phyloP scores from a whole-genome alignment of 169 alveolate species.

The Plasmodium ovale region DNA sequence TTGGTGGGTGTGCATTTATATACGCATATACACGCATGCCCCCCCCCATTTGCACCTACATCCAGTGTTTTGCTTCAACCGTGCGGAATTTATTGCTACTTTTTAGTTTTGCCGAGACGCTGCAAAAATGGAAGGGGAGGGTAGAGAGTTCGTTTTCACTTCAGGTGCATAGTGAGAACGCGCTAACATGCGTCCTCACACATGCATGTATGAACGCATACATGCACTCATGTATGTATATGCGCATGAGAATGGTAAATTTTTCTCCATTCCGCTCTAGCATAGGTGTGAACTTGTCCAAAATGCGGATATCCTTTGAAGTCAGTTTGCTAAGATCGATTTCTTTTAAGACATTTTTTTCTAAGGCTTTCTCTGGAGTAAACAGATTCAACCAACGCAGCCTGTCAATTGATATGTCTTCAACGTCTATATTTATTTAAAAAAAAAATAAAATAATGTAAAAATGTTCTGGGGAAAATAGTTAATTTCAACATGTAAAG shows the following conservation, averaged over 20 bases:
- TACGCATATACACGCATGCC: neutral
- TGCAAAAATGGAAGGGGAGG: neutral
- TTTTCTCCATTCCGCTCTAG: neutral
- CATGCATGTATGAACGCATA: neutral
- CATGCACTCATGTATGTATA: neutral
- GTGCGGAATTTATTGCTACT: slow-evolving; percentile 19
- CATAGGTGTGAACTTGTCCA: slow-evolving; percentile 39
- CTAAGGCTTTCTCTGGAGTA: slow-evolving; percentile 62
- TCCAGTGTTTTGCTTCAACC: slow-evolving; percentile 29
- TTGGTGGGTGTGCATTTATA: neutral
- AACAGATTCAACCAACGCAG: slow-evolving; percentile 49
- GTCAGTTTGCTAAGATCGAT: slow-evolving; percentile 45
- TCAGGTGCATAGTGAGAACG: too few species aligned
- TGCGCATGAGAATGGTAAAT: neutral
- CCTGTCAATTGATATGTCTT: slow-evolving; percentile 57
- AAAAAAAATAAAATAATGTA: slow-evolving; percentile 4
- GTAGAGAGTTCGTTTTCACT: too few species aligned
- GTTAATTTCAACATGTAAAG: neutral
- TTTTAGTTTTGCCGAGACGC: slow-evolving; percentile 40
- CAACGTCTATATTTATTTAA: slow-evolving; percentile 49
- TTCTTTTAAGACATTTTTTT: slow-evolving; percentile 46
- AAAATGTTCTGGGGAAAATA: too few species aligned
- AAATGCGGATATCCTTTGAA: slow-evolving; percentile 42
- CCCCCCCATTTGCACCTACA: slow-evolving; percentile 58
- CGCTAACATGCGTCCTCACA: too few species aligned